Evolutionary conservation across 2,329 filamentous ascomycete species (phyloP).

Genomic region (Penicillium janthinellum): DNA sequence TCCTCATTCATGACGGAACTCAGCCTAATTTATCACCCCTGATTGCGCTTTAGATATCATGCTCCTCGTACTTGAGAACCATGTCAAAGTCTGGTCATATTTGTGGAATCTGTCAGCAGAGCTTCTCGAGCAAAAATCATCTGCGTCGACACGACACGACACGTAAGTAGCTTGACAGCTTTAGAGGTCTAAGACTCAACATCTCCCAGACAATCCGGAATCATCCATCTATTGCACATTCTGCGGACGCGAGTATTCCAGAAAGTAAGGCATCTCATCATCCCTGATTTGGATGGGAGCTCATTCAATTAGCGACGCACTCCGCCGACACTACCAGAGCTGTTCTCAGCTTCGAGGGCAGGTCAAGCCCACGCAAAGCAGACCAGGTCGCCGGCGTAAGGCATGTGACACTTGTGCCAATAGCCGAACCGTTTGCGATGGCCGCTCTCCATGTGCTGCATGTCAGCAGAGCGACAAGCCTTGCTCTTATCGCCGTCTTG

Average conservation of each 20-base stretch:
- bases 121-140: conserved; percentile 11
- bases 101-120: conserved; percentile 4
- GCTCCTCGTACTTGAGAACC: background rate
- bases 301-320: conserved; percentile 9
- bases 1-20: no score
- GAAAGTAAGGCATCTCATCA: conserved; percentile 4
- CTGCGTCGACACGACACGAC: conserved; percentile 13
- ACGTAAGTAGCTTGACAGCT: conserved; percentile 7
- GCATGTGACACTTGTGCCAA: conserved; percentile 15
- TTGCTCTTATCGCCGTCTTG: conserved; percentile 11
- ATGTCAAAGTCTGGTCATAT: conserved; percentile 5
- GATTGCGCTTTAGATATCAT: background rate
- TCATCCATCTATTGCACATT: conserved; percentile 11
- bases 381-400: conserved; percentile 14
- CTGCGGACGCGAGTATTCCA: conserved; percentile 15
- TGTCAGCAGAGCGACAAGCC: background rate
- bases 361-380: background rate
- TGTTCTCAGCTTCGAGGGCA: conserved; percentile 8
- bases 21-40: no score
- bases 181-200: no score
- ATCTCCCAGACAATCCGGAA: conserved; percentile 6
- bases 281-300: background rate
- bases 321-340: conserved; percentile 16
- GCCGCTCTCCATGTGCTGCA: background rate
- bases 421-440: conserved; percentile 8